Evolutionary conservation across 495 filamentous ascomycete genomes (phyloP).

Genomic region (Lophiotrema nucula): DNA sequence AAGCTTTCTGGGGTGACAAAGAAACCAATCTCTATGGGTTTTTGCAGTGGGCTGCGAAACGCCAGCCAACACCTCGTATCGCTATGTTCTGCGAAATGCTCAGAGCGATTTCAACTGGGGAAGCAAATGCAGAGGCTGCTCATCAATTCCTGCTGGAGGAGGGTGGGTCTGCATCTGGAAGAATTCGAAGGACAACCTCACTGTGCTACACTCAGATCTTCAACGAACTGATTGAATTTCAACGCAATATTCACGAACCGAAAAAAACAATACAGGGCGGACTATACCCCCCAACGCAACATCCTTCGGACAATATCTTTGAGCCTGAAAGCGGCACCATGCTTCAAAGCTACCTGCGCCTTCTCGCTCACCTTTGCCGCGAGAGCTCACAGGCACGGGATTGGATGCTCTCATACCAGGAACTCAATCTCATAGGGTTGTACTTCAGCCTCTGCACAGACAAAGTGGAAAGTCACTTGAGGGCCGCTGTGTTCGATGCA

Average conservation of each 20-base stretch:
- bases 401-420: constrained; percentile 63
- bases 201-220: constrained; percentile 93
- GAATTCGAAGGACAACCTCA: constrained; percentile 72
- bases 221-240: constrained; percentile 77
- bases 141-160: constrained; percentile 91
- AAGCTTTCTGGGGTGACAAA: constrained; percentile 82
- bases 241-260: constrained; percentile 64
- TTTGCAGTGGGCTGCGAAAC: constrained; percentile 87
- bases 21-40: constrained; percentile 92
- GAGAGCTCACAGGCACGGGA: constrained; percentile 65
- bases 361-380: constrained; percentile 74
- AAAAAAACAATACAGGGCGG: constrained; percentile 53
- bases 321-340: constrained; percentile 87
- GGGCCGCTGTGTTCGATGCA: constrained; percentile 71
- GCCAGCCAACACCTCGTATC: constrained; percentile 87
- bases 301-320: constrained; percentile 64
- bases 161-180: constrained; percentile 65
- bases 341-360: constrained; percentile 86
- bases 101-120: constrained; percentile 74
- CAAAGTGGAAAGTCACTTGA: constrained; percentile 66
- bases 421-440: constrained; percentile 61
- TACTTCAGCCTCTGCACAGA: constrained; percentile 69
- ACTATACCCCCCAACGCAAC: constrained; percentile 55
- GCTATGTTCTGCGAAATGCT: constrained; percentile 96
- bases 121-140: constrained; percentile 73